These are phyloP conservation scores for Torulaspora globosa DNA, from an alignment of 1,139 yeast species.

Conservation along the genomic window DNA sequence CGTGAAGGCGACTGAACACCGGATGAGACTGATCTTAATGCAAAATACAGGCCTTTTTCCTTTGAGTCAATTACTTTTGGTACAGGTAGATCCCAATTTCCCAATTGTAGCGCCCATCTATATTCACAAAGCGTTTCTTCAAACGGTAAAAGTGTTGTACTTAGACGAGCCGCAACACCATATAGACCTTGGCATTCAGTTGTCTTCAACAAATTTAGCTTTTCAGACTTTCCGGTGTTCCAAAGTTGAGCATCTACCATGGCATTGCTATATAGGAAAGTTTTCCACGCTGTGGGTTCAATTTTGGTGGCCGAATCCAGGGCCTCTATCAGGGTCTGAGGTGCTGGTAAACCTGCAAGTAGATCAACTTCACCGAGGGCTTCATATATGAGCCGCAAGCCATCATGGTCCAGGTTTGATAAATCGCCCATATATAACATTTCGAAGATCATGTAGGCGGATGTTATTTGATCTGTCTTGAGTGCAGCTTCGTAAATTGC, in stretches of 20 bases:
- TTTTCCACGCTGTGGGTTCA: conserved; percentile 40
- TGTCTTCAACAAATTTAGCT: conserved; percentile 14
- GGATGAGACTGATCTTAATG: conserved; percentile 17
- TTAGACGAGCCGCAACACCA: conserved; percentile 26
- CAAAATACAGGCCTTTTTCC: conserved; percentile 24
- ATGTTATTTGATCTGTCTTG: conserved; percentile 39
- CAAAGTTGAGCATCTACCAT: conserved; percentile 51
- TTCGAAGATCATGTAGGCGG: conserved; percentile 56
- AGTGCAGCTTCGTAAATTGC: conserved; percentile 41
- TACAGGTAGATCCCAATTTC: conserved; percentile 31
- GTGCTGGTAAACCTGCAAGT: conserved; percentile 57
- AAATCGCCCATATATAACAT: conserved; percentile 38
- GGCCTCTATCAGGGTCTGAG: conserved; percentile 51
- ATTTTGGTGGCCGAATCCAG: conserved; percentile 42
- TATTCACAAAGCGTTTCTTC: conserved; percentile 14
- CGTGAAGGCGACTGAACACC: conserved; percentile 3
- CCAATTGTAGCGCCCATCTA: conserved; percentile 30
- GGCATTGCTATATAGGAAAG: conserved; percentile 55
- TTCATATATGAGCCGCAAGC: conserved; percentile 44
- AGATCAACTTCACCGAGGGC: conserved; percentile 55
- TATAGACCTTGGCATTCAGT: conserved; percentile 28
- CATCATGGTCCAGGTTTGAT: conserved; percentile 17
- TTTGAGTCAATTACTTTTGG: conserved; percentile 20
- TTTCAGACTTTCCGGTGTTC: conserved; percentile 29
- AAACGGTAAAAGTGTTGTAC: conserved; percentile 2